A percentile compares a stretch with the other conserved stretches of the same genome.
phyloP scores from a whole-genome alignment of 257 asterid genomes.

The Handroanthus guayacan region DNA sequence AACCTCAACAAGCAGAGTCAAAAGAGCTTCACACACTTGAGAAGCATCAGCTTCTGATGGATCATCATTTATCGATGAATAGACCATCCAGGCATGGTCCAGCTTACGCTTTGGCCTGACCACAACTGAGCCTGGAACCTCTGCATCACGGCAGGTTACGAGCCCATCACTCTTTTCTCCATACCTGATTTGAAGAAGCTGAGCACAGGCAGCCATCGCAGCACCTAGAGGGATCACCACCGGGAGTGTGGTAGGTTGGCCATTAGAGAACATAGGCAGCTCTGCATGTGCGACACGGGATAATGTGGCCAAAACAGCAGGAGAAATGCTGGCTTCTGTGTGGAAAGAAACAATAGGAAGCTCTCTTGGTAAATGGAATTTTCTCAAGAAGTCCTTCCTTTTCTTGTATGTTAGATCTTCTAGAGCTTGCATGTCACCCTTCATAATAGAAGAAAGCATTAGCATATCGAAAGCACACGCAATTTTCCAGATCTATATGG shows the following conservation, averaged over 20 bases:
- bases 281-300: constrained; percentile 97
- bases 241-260: constrained; percentile 70
- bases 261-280: constrained; percentile 59
- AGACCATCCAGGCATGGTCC: constrained; percentile 99
- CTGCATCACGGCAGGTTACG: constrained; percentile 95
- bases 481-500: neutral
- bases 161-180: constrained; percentile 97
- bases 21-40: constrained; percentile 92
- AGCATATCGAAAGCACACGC: constrained; percentile 3
- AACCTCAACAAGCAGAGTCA: constrained; percentile 77
- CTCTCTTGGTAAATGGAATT: constrained; percentile 73
- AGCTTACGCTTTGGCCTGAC: constrained; percentile 81
- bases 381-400: constrained; percentile 79
- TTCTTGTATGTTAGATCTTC: constrained; percentile 90
- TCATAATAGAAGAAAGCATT: constrained; percentile 39
- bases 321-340: constrained; percentile 91
- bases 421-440: constrained; percentile 98
- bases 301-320: constrained; percentile 84
- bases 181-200: constrained; percentile 87
- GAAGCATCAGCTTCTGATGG: constrained; percentile 83
- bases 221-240: constrained; percentile 95
- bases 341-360: constrained; percentile 88
- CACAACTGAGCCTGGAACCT: constrained; percentile 93
- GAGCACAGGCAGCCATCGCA: constrained; percentile 99
- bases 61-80: constrained; percentile 77